A percentile compares a stretch with the other conserved stretches of the same genome.
Evolutionary conservation across 169 alveolate genomes (phyloP).

Genomic region (Plasmodium gonderi): DNA sequence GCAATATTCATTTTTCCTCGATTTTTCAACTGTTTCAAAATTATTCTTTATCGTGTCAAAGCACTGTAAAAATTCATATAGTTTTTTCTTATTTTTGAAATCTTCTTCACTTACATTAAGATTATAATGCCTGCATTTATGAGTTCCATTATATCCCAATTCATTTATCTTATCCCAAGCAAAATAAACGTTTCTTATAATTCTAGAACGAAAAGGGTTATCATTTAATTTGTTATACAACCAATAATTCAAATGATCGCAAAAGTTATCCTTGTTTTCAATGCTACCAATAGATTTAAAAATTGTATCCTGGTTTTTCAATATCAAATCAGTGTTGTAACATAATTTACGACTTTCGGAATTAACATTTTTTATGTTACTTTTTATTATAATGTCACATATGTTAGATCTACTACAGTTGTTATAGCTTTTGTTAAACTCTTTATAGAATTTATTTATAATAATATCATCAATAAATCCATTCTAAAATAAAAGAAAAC

Average conservation of each 20-base stretch:
- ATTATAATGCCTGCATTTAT: background rate
- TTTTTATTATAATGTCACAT: background rate
- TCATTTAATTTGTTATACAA: background rate
- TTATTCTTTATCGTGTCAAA: background rate
- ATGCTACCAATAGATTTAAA: background rate
- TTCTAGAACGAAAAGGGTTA: background rate
- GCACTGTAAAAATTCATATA: background rate
- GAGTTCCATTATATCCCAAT: too few species aligned
- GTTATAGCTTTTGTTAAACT: background rate
- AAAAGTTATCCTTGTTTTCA: background rate
- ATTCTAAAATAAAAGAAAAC: background rate
- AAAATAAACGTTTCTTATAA: background rate
- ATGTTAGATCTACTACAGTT: too few species aligned
- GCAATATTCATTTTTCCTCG: background rate
- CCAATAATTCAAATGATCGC: background rate
- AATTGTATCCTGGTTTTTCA: background rate
- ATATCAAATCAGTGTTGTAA: background rate
- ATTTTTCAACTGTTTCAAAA: background rate
- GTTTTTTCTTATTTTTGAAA: background rate
- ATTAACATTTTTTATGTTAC: too few species aligned
- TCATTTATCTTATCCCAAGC: background rate
- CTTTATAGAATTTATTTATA: background rate
- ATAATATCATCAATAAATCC: background rate
- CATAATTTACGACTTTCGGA: background rate
- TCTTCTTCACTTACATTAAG: background rate